A percentile compares a stretch with the other conserved stretches of the same genome.
Conservation (phyloP, 2,329 filamentous ascomycete species). For the Chaetomiaceae sp. region DNA sequence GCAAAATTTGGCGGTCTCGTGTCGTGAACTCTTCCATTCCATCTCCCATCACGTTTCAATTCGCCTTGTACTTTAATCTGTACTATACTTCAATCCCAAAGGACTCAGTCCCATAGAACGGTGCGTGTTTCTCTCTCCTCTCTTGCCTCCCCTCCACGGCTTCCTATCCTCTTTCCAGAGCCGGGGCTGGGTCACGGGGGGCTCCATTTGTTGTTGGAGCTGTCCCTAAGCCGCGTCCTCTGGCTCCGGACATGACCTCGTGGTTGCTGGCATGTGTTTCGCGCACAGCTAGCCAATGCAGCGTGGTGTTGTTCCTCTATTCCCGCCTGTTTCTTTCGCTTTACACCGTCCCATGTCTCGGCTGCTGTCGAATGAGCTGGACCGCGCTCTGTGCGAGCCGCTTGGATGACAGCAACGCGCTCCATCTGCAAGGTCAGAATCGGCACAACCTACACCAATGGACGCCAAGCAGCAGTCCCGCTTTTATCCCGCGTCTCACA, state of each 20-base stretch:
- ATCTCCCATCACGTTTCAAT: slow-evolving; percentile 16
- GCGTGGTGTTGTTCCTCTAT: too few relatives aligned
- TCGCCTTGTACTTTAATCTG: slow-evolving; percentile 20
- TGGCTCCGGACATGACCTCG: too few relatives aligned
- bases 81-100: slow-evolving; percentile 15
- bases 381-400: background rate
- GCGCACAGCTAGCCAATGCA: too few relatives aligned
- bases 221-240: background rate
- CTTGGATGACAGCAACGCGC: too few relatives aligned
- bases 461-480: slow-evolving; percentile 12
- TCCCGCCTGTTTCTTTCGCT: too few relatives aligned
- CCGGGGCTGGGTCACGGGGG: background rate
- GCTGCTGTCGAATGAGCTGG: background rate
- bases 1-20: slow-evolving; percentile 13
- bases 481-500: slow-evolving; percentile 6
- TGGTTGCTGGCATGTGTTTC: too few relatives aligned
- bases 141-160: background rate
- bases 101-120: slow-evolving; percentile 4
- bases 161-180: background rate
- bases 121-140: slow-evolving; percentile 14
- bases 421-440: slow-evolving; percentile 6
- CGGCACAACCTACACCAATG: slow-evolving; percentile 15
- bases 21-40: background rate
- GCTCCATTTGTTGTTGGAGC: background rate
- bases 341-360: too few relatives aligned